Conservation (phyloP, 2,329 filamentous ascomycete genomes). For the Rugonectria rugulosa region DNA sequence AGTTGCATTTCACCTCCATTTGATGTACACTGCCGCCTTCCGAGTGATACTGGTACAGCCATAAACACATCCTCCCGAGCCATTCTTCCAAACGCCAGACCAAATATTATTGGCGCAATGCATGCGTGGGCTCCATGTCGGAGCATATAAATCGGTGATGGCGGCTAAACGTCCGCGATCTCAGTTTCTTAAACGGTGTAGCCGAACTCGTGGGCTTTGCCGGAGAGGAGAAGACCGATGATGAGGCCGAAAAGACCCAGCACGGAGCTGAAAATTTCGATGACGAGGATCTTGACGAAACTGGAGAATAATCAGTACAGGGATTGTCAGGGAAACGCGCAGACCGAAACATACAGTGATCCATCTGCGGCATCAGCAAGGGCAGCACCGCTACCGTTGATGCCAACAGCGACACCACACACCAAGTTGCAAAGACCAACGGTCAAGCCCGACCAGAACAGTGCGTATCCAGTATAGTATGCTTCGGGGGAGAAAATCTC, state of each 20-base stretch:
- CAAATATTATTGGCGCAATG: conserved; percentile 49
- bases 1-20: conserved; percentile 38
- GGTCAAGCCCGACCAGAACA: conserved; percentile 96
- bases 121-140: conserved; percentile 38
- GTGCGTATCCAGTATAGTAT: conserved; percentile 92
- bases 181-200: conserved; percentile 36
- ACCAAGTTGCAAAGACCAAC: conserved; percentile 96
- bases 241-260: conserved; percentile 96
- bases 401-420: conserved; percentile 95
- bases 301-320: conserved; percentile 54
- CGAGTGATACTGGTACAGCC: conserved; percentile 46
- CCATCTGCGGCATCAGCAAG: conserved; percentile 94
- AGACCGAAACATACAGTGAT: conserved; percentile 71
- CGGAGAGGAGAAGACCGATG: conserved; percentile 86
- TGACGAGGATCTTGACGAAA: conserved; percentile 98
- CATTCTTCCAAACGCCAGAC: conserved; percentile 52
- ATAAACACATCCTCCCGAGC: conserved; percentile 42
- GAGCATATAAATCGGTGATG: conserved; percentile 31
- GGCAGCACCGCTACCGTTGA: conserved; percentile 97
- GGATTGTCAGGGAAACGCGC: neutral
- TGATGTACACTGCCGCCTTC: conserved; percentile 45
- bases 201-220: conserved; percentile 81
- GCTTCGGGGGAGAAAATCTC: conserved; percentile 76
- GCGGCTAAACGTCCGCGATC: conserved; percentile 22
- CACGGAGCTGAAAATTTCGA: conserved; percentile 99